Base-by-base conservation (phyloP, 257 asterid genomes). In the Henckelia pumila region DNA sequence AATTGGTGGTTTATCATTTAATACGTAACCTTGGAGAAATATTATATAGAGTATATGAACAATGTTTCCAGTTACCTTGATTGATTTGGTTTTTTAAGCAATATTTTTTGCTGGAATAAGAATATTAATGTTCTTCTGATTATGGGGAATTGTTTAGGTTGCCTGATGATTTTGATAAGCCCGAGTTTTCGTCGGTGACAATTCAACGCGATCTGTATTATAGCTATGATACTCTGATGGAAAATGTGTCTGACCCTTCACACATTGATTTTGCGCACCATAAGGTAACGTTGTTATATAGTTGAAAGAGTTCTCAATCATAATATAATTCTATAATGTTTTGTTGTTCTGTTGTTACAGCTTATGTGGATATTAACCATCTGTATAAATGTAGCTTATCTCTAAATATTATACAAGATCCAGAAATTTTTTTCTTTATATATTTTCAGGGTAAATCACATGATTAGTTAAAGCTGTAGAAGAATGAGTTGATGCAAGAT, bases 221-320 rank as follows among this genome's bases (percentile, higher is more conserved):
- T 69, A 96, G 97, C 23, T 88, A 94, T 63, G 99, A 94, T 82
- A 94, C 96, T 68, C 92, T 94, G 47, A 88, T 94, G 99, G 99
- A 94, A 89, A 94, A 94, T 71, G 99, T 94, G 22, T 91, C 97
- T 40, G 98, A 94, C 83, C 99, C 99, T 74, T 94, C 97, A 72
- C 99, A 94, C 76, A 94, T 94, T 59, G 96, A 94, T 78, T 94
- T 94, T 81, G 98, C 99, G 13, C 96, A 94, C 73, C 98, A 94
- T 80, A 94, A 94, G 97, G 99, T 91, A 77, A 24, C 16, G 16
- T 10, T 63, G 20, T 61, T 40, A 66, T 5, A 13, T 61, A 21
- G 1, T 30, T 0, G 10, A 7, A 25, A 25, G 9, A 23, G 32
- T 40, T 40, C 1, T 40, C 1, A 0, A 40, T 64, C 23, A 53